Base-by-base conservation (phyloP, 1,139 yeast species). In the Saccharomycopsis hybrid region DNA sequence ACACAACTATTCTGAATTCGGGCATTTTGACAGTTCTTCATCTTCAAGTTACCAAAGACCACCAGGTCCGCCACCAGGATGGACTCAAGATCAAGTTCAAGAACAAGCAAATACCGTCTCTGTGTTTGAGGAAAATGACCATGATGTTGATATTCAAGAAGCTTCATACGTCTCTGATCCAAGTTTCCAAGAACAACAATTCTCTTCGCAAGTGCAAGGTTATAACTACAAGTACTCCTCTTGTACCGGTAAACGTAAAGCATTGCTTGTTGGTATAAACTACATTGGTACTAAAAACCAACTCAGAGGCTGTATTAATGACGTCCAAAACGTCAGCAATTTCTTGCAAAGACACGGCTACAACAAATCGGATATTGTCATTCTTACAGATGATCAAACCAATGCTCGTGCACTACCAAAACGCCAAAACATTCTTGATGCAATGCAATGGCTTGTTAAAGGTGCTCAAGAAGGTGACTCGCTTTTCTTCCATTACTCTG, bases 381-480 rank as follows among this genome's bases (percentile, higher is more conserved):
- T 87, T 53, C 69, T 90, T 56, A 85, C 95, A 3, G 95, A 85
- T 60, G 83, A 78, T 58, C 83, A 79, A 59, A 65, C 69, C 18
- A 79, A 84, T 54, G 67, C 72, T 58, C 78, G 84, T 32, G 72
- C 82, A 36, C 71, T 85, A 18, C 97, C 97, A 18, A 82, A 90
- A 5, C 73, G 78, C 56, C 82, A 74, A 8, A 90, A 90, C 64
- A 88, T 90, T 60, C 62, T 87, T 41, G 73, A 87, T 48, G 97
- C 95, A 1, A 87, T 89, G 90, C 82, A 80, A 56, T 90, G 97
- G 97, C 74, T 90, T 30, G 95, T 86, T 28, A 71, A 71, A 43
- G 90, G 76, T 56, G 97, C 96, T 0, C 72, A 73, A 55, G 88
- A 96, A n/a, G 87, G 89, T 60, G 95, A 92, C 70, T 78, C 87